These are phyloP conservation scores for Fusarium continuum DNA, from an alignment of 2,329 filamentous ascomycete genomes.

Conservation along the genomic window DNA sequence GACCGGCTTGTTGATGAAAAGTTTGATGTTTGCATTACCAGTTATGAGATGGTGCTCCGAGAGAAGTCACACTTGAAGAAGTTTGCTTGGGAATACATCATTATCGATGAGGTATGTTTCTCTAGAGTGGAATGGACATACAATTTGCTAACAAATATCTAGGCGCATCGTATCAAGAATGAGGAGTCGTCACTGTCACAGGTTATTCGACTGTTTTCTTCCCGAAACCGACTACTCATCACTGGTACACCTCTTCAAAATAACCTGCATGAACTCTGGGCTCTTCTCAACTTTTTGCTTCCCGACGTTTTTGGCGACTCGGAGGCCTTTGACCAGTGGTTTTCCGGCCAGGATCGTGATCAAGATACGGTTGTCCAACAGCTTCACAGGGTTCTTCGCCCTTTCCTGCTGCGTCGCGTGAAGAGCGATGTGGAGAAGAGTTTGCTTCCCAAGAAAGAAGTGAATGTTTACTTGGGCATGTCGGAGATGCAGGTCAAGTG, in stretches of 20 bases:
- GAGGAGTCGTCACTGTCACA: slow-evolving; percentile 97
- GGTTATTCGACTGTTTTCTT: slow-evolving; percentile 96
- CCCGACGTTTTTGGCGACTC: slow-evolving; percentile 98
- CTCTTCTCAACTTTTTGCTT: slow-evolving; percentile 94
- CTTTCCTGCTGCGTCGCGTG: slow-evolving; percentile 93
- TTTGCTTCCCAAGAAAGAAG: slow-evolving; percentile 93
- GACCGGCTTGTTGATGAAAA: slow-evolving; percentile 92
- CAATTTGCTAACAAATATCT: slow-evolving; percentile 22
- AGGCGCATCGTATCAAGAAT: slow-evolving; percentile 97
- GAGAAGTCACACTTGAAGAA: slow-evolving; percentile 96
- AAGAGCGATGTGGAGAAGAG: slow-evolving; percentile 99
- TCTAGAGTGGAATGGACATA: not conserved
- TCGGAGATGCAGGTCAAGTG: slow-evolving; percentile 99
- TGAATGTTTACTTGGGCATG: slow-evolving; percentile 98
- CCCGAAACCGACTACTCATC: slow-evolving; percentile 91
- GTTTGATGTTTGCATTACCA: slow-evolving; percentile 98
- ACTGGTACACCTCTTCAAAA: slow-evolving; percentile 98
- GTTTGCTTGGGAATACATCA: slow-evolving; percentile 99
- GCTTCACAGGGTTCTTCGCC: slow-evolving; percentile 89
- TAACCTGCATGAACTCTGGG: slow-evolving; percentile 98
- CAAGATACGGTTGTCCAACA: slow-evolving; percentile 97
- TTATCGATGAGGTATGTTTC: slow-evolving; percentile 80
- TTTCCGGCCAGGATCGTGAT: slow-evolving; percentile 87
- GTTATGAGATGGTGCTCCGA: slow-evolving; percentile 97
- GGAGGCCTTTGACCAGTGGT: slow-evolving; percentile 98